Conservation (phyloP, 1,284 basidiomycete genomes). For the Puccinia sorghi region DNA sequence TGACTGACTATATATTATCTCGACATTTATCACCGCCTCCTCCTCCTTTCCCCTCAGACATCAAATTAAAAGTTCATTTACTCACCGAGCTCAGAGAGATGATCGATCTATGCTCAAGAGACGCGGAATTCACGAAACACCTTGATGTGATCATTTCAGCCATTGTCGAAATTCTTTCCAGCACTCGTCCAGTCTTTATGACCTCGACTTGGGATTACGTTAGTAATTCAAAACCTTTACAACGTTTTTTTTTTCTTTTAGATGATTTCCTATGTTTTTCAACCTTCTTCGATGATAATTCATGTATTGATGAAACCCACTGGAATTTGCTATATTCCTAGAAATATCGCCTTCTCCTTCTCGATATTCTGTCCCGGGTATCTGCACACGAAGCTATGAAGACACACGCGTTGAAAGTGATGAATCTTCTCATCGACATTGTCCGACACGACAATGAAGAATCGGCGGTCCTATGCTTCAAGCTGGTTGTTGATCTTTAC, state of each 20-base stretch:
- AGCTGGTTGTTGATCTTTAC: conserved; percentile 78
- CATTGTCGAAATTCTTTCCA: conserved; percentile 74
- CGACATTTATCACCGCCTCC: background rate
- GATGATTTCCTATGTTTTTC: background rate
- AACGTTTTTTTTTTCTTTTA: conserved; percentile 49
- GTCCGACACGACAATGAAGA: conserved; percentile 94
- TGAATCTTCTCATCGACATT: conserved; percentile 72
- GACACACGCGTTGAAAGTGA: conserved; percentile 70
- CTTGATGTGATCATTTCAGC: conserved; percentile 68
- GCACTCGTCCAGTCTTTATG: conserved; percentile 73
- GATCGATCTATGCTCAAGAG: conserved; percentile 74
- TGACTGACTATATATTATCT: background rate
- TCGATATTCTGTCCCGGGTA: conserved; percentile 85
- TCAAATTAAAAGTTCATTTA: conserved; percentile 64
- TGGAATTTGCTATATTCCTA: conserved; percentile 55
- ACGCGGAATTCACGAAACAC: conserved; percentile 73
- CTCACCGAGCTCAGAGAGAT: conserved; percentile 82
- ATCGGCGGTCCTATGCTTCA: conserved; percentile 86
- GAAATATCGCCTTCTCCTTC: conserved; percentile 77
- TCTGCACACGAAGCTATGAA: conserved; percentile 78
- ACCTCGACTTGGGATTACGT: conserved; percentile 76
- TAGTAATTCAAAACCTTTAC: conserved; percentile 52
- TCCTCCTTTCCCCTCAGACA: conserved; percentile 43
- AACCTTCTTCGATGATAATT: conserved; percentile 33
- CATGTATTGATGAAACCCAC: conserved; percentile 16